Base-by-base conservation (phyloP, 2,329 filamentous ascomycete species). In the Berkeleyomyces basicola region DNA sequence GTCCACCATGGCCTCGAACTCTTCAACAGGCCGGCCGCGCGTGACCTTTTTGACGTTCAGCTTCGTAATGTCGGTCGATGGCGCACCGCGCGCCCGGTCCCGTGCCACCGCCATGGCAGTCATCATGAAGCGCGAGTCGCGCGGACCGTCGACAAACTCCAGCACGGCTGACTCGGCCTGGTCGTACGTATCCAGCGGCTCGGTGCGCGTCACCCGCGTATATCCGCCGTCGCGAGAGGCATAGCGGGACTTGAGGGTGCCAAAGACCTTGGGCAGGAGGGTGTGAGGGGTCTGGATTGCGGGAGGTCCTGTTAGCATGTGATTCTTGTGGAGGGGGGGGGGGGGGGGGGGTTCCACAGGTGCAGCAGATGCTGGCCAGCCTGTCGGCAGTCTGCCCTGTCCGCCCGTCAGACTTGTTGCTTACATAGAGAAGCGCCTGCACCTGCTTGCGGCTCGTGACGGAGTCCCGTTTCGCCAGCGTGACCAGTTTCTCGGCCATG, bases 91-190 rank as follows among this genome's bases (percentile, higher is more conserved):
- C 58, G 72, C 70, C 63, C 78, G 74, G 70, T 84, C 80, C 33
- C 84, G 79, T 51, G 88, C 89, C 5, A 97, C 79, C 0, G 89
- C 85, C 68, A 87, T 87, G 36, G 93, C 93, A 2, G 91, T 96
- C 82, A 97, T 85, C 69, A 90, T 89, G 75, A 96, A 96, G 42
- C 91, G 87, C 78, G 96, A 88, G 74, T 99, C 93, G 72, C 86
- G 87, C 42, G 90, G 90, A 43, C 92, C 91, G 74, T 99, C 93
- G 66, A 99, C 91, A 40, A 99, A 82, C 75, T 97, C 90, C 58
- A 99, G 84, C 67, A 99, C 91, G 31, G 93, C 92, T 42, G 87
- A 91, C 66, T 85, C 82, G 7, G 88, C 92, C 76, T 96, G 90
- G 73, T 97, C 92, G 72, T 79, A 79, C 70, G 82, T 81, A 73